Conservation (phyloP, 768 basidiomycete genomes). For the Boletus subparvulus region DNA sequence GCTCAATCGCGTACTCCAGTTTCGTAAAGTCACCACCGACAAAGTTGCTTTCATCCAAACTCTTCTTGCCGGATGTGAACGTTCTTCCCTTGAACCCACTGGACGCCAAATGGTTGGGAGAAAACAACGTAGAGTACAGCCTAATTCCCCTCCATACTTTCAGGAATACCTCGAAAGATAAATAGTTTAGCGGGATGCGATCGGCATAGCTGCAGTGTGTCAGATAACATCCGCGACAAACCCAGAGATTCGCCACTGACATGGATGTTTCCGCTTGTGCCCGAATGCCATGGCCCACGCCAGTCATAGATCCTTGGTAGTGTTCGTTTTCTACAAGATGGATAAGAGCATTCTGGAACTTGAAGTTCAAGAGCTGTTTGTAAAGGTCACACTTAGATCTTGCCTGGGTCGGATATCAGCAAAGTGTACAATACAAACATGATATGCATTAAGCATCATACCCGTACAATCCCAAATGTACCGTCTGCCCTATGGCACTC, state of each 20-base stretch:
- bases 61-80: conserved; percentile 22
- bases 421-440: background rate
- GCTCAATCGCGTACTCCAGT: conserved; percentile 86
- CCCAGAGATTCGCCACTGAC: conserved; percentile 9
- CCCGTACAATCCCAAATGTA: conserved; percentile 75
- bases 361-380: conserved; percentile 74
- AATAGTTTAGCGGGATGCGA: conserved; percentile 31
- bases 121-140: conserved; percentile 40
- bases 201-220: conserved; percentile 24
- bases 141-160: conserved; percentile 59
- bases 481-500: conserved; percentile 80
- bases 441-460: conserved; percentile 35
- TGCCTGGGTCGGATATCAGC: conserved; percentile 47
- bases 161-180: conserved; percentile 41
- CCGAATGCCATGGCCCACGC: conserved; percentile 62
- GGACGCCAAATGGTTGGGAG: conserved; percentile 6
- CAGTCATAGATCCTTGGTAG: conserved; percentile 65
- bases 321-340: conserved; percentile 74
- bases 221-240: conserved; percentile 4
- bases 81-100: conserved; percentile 1
- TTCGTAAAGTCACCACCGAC: conserved; percentile 54
- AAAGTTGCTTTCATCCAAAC: conserved; percentile 53
- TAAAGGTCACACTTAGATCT: conserved; percentile 80
- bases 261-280: conserved; percentile 51
- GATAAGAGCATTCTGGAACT: conserved; percentile 62